Evolutionary conservation across 164 flowering plant genomes (phyloP).

Genomic region (Berberis thunbergii): DNA sequence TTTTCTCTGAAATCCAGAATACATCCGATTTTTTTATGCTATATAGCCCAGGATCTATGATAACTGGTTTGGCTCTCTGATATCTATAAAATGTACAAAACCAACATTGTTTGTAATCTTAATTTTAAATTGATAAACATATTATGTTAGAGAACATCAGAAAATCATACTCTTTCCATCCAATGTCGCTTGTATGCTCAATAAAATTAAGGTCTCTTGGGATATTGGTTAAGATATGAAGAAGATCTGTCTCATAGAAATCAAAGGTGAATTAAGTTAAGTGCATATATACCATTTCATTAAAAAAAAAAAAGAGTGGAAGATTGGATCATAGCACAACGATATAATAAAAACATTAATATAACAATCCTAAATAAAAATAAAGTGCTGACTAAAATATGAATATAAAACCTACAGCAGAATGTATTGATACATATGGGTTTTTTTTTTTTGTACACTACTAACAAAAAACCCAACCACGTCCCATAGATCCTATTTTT

Average conservation of each 20-base stretch:
- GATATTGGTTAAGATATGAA: conserved; percentile 43
- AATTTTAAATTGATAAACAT: not conserved
- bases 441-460: too few relatives aligned
- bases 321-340: too few relatives aligned
- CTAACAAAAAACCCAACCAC: too few relatives aligned
- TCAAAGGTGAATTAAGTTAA: not conserved
- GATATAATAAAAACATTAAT: too few relatives aligned
- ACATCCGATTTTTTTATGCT: conserved; percentile 56
- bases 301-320: too few relatives aligned
- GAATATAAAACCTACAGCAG: too few relatives aligned
- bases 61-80: conserved; percentile 82
- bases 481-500: too few relatives aligned
- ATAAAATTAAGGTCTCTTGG: conserved; percentile 67
- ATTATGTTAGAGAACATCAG: not conserved
- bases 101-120: not conserved
- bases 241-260: conserved; percentile 41
- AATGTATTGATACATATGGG: too few relatives aligned
- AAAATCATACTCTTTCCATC: conserved; percentile 75
- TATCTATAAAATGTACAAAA: conserved; percentile 23
- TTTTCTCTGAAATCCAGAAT: conserved; percentile 56
- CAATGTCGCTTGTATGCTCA: conserved; percentile 88
- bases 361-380: too few relatives aligned
- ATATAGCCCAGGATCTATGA: conserved; percentile 79
- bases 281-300: too few relatives aligned
- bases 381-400: too few relatives aligned